These are phyloP conservation scores for Baudoinia panamericana DNA, from an alignment of 495 filamentous ascomycete species.

Conservation along the genomic window DNA sequence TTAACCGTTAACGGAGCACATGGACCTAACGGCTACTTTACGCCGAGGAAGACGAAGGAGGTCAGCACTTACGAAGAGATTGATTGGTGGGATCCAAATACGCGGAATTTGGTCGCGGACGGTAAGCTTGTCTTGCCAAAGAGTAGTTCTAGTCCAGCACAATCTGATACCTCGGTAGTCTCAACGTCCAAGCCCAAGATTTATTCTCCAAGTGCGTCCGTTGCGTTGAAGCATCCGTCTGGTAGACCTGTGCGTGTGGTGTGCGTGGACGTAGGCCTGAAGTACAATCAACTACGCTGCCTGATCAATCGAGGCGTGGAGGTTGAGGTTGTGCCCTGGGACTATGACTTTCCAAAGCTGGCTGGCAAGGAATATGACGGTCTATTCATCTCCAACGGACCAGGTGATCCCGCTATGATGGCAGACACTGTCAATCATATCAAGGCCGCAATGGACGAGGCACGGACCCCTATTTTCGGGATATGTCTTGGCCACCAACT, in stretches of 20 bases:
- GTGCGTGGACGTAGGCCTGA: constrained; percentile 90
- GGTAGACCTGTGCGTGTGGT: constrained; percentile 75
- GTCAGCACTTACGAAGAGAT: constrained; percentile 41
- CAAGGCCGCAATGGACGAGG: constrained; percentile 53
- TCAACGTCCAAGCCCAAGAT: constrained; percentile 72
- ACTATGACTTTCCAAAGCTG: constrained; percentile 71
- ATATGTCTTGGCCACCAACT: constrained; percentile 96
- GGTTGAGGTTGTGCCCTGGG: constrained; percentile 87
- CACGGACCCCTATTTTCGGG: constrained; percentile 78
- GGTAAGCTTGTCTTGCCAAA: constrained; percentile 46
- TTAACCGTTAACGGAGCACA: constrained; percentile 20
- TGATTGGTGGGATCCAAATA: constrained; percentile 85
- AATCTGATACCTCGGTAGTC: constrained; percentile 41
- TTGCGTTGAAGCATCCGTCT: constrained; percentile 67
- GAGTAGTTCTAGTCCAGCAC: constrained; percentile 10
- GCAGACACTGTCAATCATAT: constrained; percentile 64
- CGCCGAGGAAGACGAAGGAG: constrained; percentile 11
- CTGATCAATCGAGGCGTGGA: constrained; percentile 84
- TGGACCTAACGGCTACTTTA: constrained; percentile 16
- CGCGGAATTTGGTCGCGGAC: constrained; percentile 80
- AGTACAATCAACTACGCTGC: constrained; percentile 93
- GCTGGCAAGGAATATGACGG: constrained; percentile 79
- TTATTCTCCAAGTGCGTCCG: constrained; percentile 54
- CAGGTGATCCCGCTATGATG: constrained; percentile 83
- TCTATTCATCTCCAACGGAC: constrained; percentile 93